phyloP scores from a whole-genome alignment of 2,329 filamentous ascomycete genomes.

The Mycogone perniciosa region DNA sequence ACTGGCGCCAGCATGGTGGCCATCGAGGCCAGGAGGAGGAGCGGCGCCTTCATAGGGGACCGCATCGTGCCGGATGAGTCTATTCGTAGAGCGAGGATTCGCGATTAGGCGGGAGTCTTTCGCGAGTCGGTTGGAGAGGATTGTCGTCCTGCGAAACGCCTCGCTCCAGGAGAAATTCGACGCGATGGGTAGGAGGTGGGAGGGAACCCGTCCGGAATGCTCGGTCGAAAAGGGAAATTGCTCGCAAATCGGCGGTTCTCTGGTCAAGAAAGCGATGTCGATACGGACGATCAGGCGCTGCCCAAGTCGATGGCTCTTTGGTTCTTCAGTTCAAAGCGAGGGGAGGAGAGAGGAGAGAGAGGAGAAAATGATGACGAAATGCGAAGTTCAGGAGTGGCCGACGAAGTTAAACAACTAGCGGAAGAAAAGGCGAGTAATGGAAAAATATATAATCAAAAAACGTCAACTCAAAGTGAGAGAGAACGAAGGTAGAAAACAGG shows the following conservation, averaged over 20 bases:
- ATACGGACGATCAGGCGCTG: too few relatives aligned
- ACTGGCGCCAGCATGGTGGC: slow-evolving; percentile 40
- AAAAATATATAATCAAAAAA: neutral
- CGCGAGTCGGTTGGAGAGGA: neutral
- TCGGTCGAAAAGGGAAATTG: neutral
- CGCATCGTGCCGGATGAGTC: slow-evolving; percentile 34
- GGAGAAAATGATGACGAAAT: slow-evolving; percentile 1
- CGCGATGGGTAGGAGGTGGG: neutral
- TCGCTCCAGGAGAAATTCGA: neutral
- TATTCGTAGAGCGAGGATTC: neutral
- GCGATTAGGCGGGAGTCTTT: neutral
- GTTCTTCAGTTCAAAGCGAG: neutral
- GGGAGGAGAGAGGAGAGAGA: neutral
- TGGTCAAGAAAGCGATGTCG: too few relatives aligned
- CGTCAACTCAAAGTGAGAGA: neutral
- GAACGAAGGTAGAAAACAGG: neutral
- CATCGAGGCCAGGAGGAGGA: slow-evolving; percentile 40
- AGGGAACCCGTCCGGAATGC: neutral
- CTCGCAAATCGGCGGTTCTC: neutral
- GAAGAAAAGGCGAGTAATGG: slow-evolving; percentile 3
- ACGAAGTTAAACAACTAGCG: neutral
- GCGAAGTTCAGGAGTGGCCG: neutral
- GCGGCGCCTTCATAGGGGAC: slow-evolving; percentile 38
- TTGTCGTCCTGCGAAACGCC: slow-evolving; percentile 2
- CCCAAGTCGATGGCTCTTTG: too few relatives aligned